Evolutionary conservation across 2,329 filamentous ascomycete species (phyloP).

Genomic region (Thermothelomyces thermophilus): DNA sequence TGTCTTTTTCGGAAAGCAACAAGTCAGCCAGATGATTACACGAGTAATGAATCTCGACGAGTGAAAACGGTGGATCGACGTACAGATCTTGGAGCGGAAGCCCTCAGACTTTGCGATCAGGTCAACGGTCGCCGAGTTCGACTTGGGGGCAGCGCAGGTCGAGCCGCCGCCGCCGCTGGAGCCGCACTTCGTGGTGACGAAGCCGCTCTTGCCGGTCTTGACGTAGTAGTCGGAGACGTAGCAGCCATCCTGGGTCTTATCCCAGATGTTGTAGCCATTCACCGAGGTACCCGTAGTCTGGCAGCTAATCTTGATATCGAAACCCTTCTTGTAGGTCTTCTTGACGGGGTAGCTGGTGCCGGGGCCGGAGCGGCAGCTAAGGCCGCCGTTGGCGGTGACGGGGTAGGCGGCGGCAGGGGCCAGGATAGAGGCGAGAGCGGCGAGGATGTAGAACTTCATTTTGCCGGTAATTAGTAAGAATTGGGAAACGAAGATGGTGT

Average conservation of each 20-base stretch:
- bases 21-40: not conserved
- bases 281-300: constrained; percentile 15
- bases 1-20: constrained; percentile 15
- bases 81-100: constrained; percentile 14
- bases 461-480: not conserved
- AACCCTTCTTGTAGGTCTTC: constrained; percentile 11
- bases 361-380: constrained; percentile 19
- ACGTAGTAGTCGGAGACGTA: constrained; percentile 21
- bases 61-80: not conserved
- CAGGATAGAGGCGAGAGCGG: not conserved
- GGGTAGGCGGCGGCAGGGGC: constrained; percentile 10
- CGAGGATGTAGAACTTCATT: constrained; percentile 8
- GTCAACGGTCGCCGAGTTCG: constrained; percentile 18
- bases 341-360: constrained; percentile 14
- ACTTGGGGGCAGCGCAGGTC: constrained; percentile 9
- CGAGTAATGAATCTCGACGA: not conserved
- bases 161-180: constrained; percentile 1
- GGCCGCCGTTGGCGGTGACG: constrained; percentile 6
- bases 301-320: constrained; percentile 16
- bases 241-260: constrained; percentile 21
- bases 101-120: constrained; percentile 18
- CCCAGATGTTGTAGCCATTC: constrained; percentile 21
- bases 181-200: constrained; percentile 11
- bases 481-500: not conserved
- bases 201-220: constrained; percentile 15